Evolutionary conservation across 2,329 filamentous ascomycete species (phyloP).

Genomic region (Sporothrix mexicana): DNA sequence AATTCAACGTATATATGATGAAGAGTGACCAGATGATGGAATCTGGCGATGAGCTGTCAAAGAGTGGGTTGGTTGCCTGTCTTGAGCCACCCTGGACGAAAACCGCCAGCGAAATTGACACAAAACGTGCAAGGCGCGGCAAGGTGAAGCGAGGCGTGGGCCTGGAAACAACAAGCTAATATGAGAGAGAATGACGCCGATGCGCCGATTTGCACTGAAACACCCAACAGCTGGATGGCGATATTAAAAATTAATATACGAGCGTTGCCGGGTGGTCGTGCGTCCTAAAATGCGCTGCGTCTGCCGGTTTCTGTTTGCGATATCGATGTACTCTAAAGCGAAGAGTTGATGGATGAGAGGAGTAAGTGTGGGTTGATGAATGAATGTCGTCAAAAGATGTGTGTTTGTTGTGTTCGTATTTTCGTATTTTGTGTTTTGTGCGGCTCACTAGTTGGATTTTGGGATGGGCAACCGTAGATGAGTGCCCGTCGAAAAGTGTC

Average conservation of each 20-base stretch:
- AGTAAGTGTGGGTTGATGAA: neutral
- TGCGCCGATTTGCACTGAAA: neutral
- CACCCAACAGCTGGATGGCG: neutral
- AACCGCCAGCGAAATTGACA: neutral
- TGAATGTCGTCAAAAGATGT: neutral
- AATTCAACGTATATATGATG: neutral
- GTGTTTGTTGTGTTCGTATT: no score
- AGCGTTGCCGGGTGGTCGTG: neutral
- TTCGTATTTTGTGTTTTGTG: no score
- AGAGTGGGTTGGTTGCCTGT: neutral
- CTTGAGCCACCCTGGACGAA: neutral
- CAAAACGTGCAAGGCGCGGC: neutral
- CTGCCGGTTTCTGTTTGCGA: neutral
- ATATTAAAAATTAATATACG: slow-evolving; percentile 10
- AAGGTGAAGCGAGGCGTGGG: neutral
- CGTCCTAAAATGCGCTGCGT: neutral
- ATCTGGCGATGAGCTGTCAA: neutral
- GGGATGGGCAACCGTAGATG: no score
- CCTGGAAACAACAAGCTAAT: neutral
- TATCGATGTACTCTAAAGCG: neutral
- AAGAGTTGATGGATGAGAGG: neutral
- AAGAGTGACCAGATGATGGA: neutral
- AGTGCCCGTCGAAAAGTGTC: no score
- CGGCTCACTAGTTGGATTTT: no score
- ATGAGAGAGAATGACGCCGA: neutral